Conservation (phyloP, 2,329 filamentous ascomycete species). For the Epichloe uncinata region DNA sequence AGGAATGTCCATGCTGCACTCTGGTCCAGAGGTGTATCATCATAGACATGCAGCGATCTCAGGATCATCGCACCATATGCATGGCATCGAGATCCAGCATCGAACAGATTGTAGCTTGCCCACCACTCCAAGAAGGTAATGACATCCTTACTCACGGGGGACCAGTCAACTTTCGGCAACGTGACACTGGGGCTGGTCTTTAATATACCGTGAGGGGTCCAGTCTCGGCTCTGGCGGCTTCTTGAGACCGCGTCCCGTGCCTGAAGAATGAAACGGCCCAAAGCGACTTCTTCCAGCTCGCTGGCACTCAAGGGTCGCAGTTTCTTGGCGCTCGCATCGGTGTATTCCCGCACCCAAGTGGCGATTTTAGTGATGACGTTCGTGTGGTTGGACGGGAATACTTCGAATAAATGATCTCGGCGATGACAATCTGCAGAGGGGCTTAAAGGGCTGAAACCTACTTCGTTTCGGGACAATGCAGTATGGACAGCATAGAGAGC, state of each 20-base stretch:
- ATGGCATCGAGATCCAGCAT: slow-evolving; percentile 37
- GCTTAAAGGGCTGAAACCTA: slow-evolving; percentile 42
- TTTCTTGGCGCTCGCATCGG: slow-evolving; percentile 10
- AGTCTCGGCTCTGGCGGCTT: slow-evolving; percentile 34
- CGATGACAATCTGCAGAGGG: slow-evolving; percentile 32
- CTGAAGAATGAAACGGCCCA: slow-evolving; percentile 34
- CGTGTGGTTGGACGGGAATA: slow-evolving; percentile 26
- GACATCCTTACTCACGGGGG: slow-evolving; percentile 29
- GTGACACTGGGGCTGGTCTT: slow-evolving; percentile 16
- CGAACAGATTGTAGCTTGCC: slow-evolving; percentile 44
- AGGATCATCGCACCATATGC: slow-evolving; percentile 52
- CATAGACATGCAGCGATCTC: slow-evolving; percentile 47
- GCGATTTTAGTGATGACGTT: slow-evolving; percentile 19
- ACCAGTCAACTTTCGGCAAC: slow-evolving; percentile 16
- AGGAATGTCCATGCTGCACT: slow-evolving; percentile 50
- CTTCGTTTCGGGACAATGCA: slow-evolving; percentile 44
- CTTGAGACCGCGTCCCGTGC: slow-evolving; percentile 36
- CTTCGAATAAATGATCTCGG: slow-evolving; percentile 45
- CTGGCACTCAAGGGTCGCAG: slow-evolving; percentile 7
- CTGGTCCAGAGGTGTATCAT: slow-evolving; percentile 25
- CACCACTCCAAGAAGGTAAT: slow-evolving; percentile 59
- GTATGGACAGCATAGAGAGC: slow-evolving; percentile 59
- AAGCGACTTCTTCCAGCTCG: slow-evolving; percentile 9
- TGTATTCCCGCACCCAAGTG: slow-evolving; percentile 20
- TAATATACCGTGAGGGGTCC: slow-evolving; percentile 36